phyloP scores from a whole-genome alignment of 768 basidiomycete genomes.

The Macrolepiota dolichaula region DNA sequence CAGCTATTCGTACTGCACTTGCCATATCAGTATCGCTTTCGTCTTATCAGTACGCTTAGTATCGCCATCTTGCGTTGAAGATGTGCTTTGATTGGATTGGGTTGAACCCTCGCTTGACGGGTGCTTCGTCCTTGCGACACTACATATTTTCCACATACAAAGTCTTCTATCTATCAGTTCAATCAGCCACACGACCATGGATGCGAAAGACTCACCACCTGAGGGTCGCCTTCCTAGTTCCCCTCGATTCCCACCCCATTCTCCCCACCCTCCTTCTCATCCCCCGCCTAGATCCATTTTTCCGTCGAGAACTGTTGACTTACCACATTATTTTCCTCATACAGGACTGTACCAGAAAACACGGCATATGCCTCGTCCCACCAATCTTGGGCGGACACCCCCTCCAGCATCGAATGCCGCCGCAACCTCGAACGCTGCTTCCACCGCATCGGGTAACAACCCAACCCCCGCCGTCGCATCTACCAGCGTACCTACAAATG shows the following conservation, averaged over 20 bases:
- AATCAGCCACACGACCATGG: constrained; percentile 4
- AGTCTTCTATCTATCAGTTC: constrained; percentile 7
- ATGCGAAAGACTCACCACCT: constrained; percentile 6
- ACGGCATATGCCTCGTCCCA: constrained; percentile 70
- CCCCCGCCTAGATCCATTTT: constrained; percentile 16
- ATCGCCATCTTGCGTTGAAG: background rate
- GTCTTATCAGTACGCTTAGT: constrained; percentile 5
- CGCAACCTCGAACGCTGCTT: constrained; percentile 6
- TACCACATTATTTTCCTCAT: constrained; percentile 19
- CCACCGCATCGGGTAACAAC: background rate
- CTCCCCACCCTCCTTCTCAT: constrained; percentile 9
- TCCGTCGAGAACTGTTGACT: constrained; percentile 25
- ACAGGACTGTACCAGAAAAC: constrained; percentile 86
- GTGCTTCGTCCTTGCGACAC: constrained; percentile 19
- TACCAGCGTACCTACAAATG: background rate
- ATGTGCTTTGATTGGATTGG: constrained; percentile 3
- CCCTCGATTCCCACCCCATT: constrained; percentile 15
- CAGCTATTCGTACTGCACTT: background rate
- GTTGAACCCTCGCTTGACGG: background rate
- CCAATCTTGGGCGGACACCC: constrained; percentile 47
- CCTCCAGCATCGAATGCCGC: constrained; percentile 16
- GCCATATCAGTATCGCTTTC: constrained; percentile 8
- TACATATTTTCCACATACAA: constrained; percentile 6
- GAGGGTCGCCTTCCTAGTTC: constrained; percentile 8
- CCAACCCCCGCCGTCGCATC: constrained; percentile 6